Percentiles rank a stretch among this genome's conserved stretches.
Conservation (phyloP, 345 rosid genomes). For the Eucalyptus pauciflora region DNA sequence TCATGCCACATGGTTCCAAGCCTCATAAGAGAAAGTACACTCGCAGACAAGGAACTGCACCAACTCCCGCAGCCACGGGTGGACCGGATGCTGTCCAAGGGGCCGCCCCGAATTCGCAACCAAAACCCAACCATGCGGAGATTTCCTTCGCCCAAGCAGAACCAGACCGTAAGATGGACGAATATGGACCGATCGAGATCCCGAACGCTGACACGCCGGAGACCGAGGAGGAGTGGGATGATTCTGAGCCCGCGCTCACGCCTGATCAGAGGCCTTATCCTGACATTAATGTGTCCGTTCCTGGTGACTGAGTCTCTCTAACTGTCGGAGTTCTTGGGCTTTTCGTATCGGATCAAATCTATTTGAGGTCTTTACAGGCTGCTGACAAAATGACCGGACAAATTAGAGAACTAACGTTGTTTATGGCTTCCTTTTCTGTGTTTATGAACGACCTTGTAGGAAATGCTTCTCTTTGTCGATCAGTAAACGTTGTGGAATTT, state of each 20-base stretch:
- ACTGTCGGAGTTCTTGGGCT: neutral
- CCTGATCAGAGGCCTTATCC: conserved; percentile 27
- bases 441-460: neutral
- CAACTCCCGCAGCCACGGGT: neutral
- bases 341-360: neutral
- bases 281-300: conserved; percentile 33
- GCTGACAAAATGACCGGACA: neutral
- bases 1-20: conserved; percentile 27
- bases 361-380: neutral
- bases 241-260: neutral
- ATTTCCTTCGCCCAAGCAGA: neutral
- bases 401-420: neutral
- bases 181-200: neutral
- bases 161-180: conserved; percentile 1
- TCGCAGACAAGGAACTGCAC: neutral
- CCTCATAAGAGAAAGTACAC: conserved; percentile 5
- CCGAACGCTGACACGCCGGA: neutral
- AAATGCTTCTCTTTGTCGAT: neutral
- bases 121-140: conserved; percentile 9
- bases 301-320: conserved; percentile 10
- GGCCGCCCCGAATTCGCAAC: conserved; percentile 3
- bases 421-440: neutral
- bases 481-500: neutral
- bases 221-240: conserved; percentile 10
- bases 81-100: conserved; percentile 1